Percentiles rank a stretch among this genome's conserved stretches.
Evolutionary conservation across 148 eudicot species (phyloP).

Genomic region (Limonium bicolor): DNA sequence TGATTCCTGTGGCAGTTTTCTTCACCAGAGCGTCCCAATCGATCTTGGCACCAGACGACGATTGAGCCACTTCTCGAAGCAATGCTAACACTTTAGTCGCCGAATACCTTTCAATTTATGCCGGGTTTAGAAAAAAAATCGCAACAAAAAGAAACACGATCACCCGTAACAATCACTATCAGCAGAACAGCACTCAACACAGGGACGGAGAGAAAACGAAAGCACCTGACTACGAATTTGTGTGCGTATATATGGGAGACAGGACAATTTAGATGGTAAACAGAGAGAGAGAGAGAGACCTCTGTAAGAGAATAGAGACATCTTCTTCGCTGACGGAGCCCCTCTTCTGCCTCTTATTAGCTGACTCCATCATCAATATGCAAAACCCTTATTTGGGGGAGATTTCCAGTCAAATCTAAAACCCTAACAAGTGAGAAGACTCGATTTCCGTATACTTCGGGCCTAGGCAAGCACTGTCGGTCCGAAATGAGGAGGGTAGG

Average conservation of each 20-base stretch:
- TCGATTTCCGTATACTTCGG: neutral
- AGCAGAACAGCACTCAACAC: no score
- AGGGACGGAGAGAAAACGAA: no score
- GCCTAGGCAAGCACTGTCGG: neutral
- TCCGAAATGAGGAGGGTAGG: neutral
- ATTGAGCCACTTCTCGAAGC: slow-evolving; percentile 50
- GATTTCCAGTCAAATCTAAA: neutral
- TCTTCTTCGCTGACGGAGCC: slow-evolving; percentile 38
- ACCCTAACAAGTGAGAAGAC: slow-evolving; percentile 1
- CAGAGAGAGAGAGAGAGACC: slow-evolving; percentile 16
- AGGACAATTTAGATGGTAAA: no score
- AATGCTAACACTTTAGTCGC: slow-evolving; percentile 42
- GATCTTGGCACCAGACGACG: slow-evolving; percentile 24
- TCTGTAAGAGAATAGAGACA: slow-evolving; percentile 35
- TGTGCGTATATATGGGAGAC: no score
- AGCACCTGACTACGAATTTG: no score
- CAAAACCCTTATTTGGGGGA: neutral
- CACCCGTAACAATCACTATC: neutral
- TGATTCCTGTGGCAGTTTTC: slow-evolving; percentile 54
- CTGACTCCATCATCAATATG: slow-evolving; percentile 1
- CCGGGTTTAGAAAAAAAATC: neutral
- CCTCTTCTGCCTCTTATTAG: slow-evolving; percentile 20
- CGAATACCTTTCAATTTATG: slow-evolving; percentile 32
- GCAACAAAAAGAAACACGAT: neutral
- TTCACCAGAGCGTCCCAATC: slow-evolving; percentile 64